These are phyloP conservation scores for Oryza longistaminata DNA, from an alignment of 176 grass and related monocot genomes.

Conservation along the genomic window DNA sequence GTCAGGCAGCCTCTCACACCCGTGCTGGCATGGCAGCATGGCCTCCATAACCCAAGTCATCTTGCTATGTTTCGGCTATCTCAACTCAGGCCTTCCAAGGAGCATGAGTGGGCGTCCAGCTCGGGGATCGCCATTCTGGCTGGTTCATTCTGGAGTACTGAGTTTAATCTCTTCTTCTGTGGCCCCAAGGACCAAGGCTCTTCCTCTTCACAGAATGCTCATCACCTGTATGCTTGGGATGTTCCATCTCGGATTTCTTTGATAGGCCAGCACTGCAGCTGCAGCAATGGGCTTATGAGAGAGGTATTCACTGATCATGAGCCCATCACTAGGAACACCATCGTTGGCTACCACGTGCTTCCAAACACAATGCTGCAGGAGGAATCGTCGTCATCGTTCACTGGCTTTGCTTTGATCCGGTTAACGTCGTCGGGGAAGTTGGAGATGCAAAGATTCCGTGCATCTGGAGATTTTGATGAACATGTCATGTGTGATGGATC, in stretches of 20 bases:
- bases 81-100: slow-evolving; percentile 56
- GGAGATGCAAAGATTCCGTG: slow-evolving; percentile 69
- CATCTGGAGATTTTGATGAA: slow-evolving; percentile 31
- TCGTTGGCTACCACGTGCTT: slow-evolving; percentile 65
- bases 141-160: slow-evolving; percentile 52
- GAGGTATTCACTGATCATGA: slow-evolving; percentile 38
- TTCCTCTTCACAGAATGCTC: slow-evolving; percentile 30
- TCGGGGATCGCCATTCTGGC: slow-evolving; percentile 78
- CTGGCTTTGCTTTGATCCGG: slow-evolving; percentile 69
- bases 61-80: slow-evolving; percentile 67
- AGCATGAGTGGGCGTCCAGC: slow-evolving; percentile 46
- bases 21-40: slow-evolving; percentile 67
- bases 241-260: slow-evolving; percentile 62
- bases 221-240: slow-evolving; percentile 53
- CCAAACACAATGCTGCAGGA: slow-evolving; percentile 31
- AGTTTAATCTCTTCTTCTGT: slow-evolving; percentile 72
- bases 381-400: neutral
- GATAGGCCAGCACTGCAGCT: slow-evolving; percentile 31
- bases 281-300: slow-evolving; percentile 41
- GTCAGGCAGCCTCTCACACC: slow-evolving; percentile 49
- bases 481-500: slow-evolving; percentile 31
- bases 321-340: slow-evolving; percentile 34
- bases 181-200: slow-evolving; percentile 48
- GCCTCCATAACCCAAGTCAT: slow-evolving; percentile 56
- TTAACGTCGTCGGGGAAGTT: slow-evolving; percentile 65